A percentile compares a stretch with the other conserved stretches of the same genome.
phyloP scores from a whole-genome alignment of 495 filamentous ascomycete genomes.

The Hypoxylon perforatum region DNA sequence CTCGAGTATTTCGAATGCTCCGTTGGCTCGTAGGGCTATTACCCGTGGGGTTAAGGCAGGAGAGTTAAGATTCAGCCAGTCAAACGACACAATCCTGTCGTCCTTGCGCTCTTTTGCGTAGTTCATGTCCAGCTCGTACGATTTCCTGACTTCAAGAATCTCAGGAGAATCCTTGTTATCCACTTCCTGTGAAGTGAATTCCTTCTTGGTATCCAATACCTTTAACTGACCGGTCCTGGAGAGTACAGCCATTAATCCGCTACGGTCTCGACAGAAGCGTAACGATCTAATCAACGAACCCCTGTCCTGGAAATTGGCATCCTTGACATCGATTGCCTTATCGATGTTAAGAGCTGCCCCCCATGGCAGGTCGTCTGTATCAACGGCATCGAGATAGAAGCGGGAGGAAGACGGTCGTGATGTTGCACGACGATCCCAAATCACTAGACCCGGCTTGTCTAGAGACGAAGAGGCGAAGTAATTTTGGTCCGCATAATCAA shows the following conservation, averaged over 20 bases:
- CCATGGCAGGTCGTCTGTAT: conserved; percentile 62
- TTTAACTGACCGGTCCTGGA: conserved; percentile 83
- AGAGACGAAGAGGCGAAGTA: conserved; percentile 91
- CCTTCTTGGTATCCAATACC: conserved; percentile 74
- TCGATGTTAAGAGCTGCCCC: conserved; percentile 74
- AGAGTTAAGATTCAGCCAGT: conserved; percentile 77
- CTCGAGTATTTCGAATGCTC: conserved; percentile 72
- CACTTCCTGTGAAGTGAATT: conserved; percentile 57
- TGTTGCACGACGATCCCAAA: conserved; percentile 88
- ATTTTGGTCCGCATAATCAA: conserved; percentile 90
- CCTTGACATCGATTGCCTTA: conserved; percentile 66
- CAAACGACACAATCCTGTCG: conserved; percentile 83
- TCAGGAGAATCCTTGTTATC: conserved; percentile 58
- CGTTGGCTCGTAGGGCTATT: conserved; percentile 74
- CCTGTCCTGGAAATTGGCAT: conserved; percentile 56
- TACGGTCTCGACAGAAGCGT: conserved; percentile 79
- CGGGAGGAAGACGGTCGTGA: conserved; percentile 57
- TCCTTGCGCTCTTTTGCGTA: conserved; percentile 61
- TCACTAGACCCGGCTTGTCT: conserved; percentile 74
- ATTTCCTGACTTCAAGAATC: conserved; percentile 62
- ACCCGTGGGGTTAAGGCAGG: conserved; percentile 70
- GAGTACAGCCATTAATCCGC: conserved; percentile 78
- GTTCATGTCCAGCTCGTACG: conserved; percentile 63
- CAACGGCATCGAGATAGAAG: conserved; percentile 59
- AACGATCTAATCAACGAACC: conserved; percentile 76